Evolutionary conservation across 257 asterid species (phyloP), one percentile per base, ranked within the genome.

Genomic region (Prunella vulgaris): DNA sequence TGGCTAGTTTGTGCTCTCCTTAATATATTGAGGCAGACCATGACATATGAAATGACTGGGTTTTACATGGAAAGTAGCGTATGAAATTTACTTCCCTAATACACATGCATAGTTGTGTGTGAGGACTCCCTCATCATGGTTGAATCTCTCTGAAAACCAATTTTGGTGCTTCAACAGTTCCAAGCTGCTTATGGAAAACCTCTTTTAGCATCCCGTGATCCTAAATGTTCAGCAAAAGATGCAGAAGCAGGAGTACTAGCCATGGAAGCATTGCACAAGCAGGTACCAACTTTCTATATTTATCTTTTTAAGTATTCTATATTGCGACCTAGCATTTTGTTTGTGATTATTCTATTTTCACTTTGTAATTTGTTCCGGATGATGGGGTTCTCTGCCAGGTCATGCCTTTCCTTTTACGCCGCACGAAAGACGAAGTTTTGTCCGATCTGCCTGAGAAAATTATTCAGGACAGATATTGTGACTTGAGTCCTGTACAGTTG

Each of bases 251-350:
- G 99, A 77, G 87, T 83, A 42, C 93, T 94, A 68, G 97, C 97
- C 59, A 91, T 94, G 97, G 99, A 94, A 87, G 99, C 99, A 75
- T 82, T 94, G 87, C 99, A 94, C 82, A 94, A 94, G 82, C 97
- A 94, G 97, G 99, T 91, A 63, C 56, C 32, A 40, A 10, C 52
- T 60, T 61, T 38, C 42, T 71, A 60, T 38, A 61, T 64, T 58
- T 42, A 38, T 52, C 72, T 60, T 42, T 58, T 64, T 33, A 18
- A 25, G 42, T 53, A 12, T 78, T 40, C 40, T 28, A 13, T 15
- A 35, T 61, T 67, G 71, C 32, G 17, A 27, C 75, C n/a, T 27
- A 62, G 56, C 59, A 22, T 44, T n/a, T 46, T 69, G 3, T 49
- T 62, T 65, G 46, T 61, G 20, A 22, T 44, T 69, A 17, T 60